Conservation (phyloP, 805 yeast genomes). For the Candida insectorum region DNA sequence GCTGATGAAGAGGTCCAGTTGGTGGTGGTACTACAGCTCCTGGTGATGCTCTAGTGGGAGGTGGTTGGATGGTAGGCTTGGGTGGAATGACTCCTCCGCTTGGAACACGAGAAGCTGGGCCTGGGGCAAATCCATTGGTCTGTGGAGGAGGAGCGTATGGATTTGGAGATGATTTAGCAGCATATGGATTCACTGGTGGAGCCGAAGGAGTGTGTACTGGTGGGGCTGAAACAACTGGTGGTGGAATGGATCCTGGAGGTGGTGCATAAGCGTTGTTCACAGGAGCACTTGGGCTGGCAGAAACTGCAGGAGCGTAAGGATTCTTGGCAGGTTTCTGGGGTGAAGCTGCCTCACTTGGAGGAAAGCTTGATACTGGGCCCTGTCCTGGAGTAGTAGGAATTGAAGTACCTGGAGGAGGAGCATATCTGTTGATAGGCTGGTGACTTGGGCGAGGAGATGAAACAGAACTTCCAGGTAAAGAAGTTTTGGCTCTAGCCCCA, state of each 20-base stretch:
- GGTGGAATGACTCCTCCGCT: constrained; percentile 14
- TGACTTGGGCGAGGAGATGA: constrained; percentile 20
- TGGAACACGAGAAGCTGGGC: constrained; percentile 6
- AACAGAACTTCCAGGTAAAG: constrained; percentile 14
- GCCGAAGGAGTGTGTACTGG: constrained; percentile 7
- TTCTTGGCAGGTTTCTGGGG: constrained; percentile 5
- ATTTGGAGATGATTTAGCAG: constrained; percentile 2
- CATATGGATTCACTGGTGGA: constrained; percentile 2
- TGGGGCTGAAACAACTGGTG: constrained; percentile 7
- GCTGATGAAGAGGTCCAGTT: constrained; percentile 8
- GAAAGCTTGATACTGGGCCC: constrained; percentile 1
- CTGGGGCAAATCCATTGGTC: neutral
- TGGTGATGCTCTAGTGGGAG: constrained; percentile 11
- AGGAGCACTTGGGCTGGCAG: constrained; percentile 18
- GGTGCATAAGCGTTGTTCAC: constrained; percentile 27
- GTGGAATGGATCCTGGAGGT: constrained; percentile 19
- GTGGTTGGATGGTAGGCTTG: constrained; percentile 9
- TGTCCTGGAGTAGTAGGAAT: constrained; percentile 4
- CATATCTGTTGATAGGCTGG: constrained; percentile 30
- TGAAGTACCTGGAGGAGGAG: constrained; percentile 23
- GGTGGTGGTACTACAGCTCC: constrained; percentile 26
- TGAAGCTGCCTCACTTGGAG: constrained; percentile 12
- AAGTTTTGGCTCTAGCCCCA: constrained; percentile 23
- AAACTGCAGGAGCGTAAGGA: constrained; percentile 19
- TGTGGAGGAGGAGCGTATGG: constrained; percentile 14